Evolutionary conservation across 2,329 filamentous ascomycete species (phyloP), one percentile per base, ranked within the genome.

Genomic region (Elsinoe perseae): DNA sequence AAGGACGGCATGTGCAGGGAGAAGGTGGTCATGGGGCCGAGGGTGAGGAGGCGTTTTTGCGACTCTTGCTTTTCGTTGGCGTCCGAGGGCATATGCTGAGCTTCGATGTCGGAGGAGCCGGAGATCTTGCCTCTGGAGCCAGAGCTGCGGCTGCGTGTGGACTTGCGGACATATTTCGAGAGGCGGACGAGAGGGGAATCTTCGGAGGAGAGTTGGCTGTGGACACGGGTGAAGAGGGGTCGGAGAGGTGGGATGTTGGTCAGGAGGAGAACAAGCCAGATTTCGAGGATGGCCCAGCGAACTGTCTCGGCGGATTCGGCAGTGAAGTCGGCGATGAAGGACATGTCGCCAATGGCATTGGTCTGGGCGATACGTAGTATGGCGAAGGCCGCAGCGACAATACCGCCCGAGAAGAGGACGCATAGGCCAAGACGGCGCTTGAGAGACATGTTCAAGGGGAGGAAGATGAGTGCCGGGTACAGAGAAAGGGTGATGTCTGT

Each of bases 11-110:
- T 50, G 44, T 50, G 44, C 4, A 50, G 25, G 2, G 44, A 50
- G 44, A 50, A n/a, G 4, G 30, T 50, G 44, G 44, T 50, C 44
- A 50, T 50, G 44, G 44, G 44, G 14, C 44, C 44, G 44, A 50
- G 44, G 27, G 25, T 50, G 44, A 50, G 44, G 10, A 50, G 21
- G 44, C 44, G 44, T 9, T 32, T 10, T 6, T 16, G 44, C 9
- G 44, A 30, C 3, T n/a, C n/a, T n/a, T n/a, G n/a, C n/a, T n/a
- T n/a, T n/a, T n/a, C n/a, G n/a, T n/a, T n/a, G n/a, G n/a, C n/a
- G n/a, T n/a, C n/a, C n/a, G n/a, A n/a, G n/a, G n/a, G n/a, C n/a
- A n/a, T n/a, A n/a, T n/a, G 44, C 16, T 50, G 44, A 2, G 44
- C 44, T 32, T 50, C 44, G 25, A 50, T 50, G 44, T 50, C 44